A percentile compares a stretch with the other conserved stretches of the same genome.
Evolutionary conservation across 352 stramenopile genomes (phyloP).

Genomic region (Phytophthora ramorum): DNA sequence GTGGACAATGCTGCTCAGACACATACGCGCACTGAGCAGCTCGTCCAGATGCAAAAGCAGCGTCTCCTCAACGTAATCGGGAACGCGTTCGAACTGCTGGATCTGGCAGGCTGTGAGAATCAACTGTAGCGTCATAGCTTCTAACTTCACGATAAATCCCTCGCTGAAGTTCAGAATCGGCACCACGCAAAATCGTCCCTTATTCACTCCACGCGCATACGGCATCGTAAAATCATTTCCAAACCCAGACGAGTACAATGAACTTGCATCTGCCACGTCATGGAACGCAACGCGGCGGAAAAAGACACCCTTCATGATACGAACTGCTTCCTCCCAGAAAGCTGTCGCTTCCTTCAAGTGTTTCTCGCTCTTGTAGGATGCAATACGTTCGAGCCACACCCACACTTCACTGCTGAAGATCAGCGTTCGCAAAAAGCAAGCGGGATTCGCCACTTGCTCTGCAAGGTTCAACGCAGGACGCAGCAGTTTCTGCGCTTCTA

Average conservation of each 20-base stretch:
- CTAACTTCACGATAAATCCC: conserved; percentile 72
- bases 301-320: conserved; percentile 79
- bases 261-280: conserved; percentile 38
- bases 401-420: conserved; percentile 77
- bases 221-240: conserved; percentile 38
- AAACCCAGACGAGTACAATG: conserved; percentile 39
- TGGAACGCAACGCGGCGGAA: conserved; percentile 81
- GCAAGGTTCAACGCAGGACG: conserved; percentile 66
- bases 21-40: conserved; percentile 75
- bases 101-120: conserved; percentile 80
- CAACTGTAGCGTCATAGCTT: conserved; percentile 71
- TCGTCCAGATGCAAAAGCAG: conserved; percentile 75
- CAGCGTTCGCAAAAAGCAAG: conserved; percentile 62
- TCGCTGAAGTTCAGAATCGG: conserved; percentile 88
- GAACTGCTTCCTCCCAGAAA: conserved; percentile 84
- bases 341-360: conserved; percentile 77
- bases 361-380: conserved; percentile 80
- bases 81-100: conserved; percentile 79
- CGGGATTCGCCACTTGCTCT: conserved; percentile 70
- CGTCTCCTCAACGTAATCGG: conserved; percentile 78
- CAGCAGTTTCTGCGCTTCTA: conserved; percentile 75
- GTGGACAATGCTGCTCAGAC: conserved; percentile 75
- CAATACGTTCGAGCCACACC: conserved; percentile 79
- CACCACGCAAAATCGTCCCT: conserved; percentile 69
- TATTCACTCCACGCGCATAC: conserved; percentile 30